These are phyloP conservation scores for Pichia inconspicua DNA, from an alignment of 1,139 yeast species.

Conservation along the genomic window DNA sequence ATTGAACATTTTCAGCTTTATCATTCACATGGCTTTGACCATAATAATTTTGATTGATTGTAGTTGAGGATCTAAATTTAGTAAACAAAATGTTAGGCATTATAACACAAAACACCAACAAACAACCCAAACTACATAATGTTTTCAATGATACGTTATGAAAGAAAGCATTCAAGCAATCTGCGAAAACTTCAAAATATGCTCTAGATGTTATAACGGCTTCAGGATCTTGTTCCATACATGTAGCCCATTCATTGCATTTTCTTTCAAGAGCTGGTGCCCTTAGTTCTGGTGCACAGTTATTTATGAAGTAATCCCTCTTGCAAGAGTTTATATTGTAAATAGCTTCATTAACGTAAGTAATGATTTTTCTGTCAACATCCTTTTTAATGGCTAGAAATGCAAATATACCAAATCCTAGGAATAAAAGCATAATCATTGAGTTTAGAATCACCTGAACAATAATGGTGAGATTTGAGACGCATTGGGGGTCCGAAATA, in stretches of 20 bases:
- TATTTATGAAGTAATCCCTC: slow-evolving; percentile 61
- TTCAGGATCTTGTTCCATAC: slow-evolving; percentile 83
- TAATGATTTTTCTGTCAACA: slow-evolving; percentile 59
- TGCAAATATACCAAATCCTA: slow-evolving; percentile 52
- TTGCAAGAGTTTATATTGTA: slow-evolving; percentile 67
- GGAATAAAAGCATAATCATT: slow-evolving; percentile 41
- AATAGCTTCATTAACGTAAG: slow-evolving; percentile 50
- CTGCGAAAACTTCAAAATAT: slow-evolving; percentile 27
- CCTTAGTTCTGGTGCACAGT: slow-evolving; percentile 50
- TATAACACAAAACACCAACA: slow-evolving; percentile 18
- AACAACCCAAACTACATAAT: slow-evolving; percentile 17
- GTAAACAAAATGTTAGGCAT: slow-evolving; percentile 24
- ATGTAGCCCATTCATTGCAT: slow-evolving; percentile 70
- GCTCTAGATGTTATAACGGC: slow-evolving; percentile 41
- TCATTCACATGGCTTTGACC: not conserved
- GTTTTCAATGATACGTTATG: slow-evolving; percentile 23
- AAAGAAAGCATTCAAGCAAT: slow-evolving; percentile 27
- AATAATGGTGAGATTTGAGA: slow-evolving; percentile 62
- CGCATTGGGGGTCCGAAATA: slow-evolving; percentile 44
- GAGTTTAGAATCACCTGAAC: slow-evolving; percentile 64
- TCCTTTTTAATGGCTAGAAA: slow-evolving; percentile 56
- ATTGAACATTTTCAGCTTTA: not conserved
- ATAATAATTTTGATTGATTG: slow-evolving; percentile 16
- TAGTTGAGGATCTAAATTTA: slow-evolving; percentile 19
- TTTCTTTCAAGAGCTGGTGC: slow-evolving; percentile 70